Evolutionary conservation across 257 asterid genomes (phyloP).

Genomic region (Nicotiana noctiflora): DNA sequence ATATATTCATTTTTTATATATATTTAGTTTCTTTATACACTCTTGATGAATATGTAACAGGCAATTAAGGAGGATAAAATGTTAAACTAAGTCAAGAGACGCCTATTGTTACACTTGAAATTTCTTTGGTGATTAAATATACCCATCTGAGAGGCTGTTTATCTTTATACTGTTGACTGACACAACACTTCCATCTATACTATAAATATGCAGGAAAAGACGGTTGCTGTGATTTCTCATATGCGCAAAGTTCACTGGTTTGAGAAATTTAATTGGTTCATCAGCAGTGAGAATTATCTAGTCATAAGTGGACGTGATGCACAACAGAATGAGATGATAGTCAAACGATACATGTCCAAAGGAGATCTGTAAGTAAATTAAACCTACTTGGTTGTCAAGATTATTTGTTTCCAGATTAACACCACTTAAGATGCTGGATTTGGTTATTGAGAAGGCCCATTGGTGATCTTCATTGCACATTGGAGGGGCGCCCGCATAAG

Average conservation of each 20-base stretch:
- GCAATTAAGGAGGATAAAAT: not conserved
- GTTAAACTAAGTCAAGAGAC: too few species aligned
- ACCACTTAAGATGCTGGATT: not conserved
- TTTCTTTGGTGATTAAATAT: not conserved
- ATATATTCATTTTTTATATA: not conserved
- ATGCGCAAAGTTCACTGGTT: conserved; percentile 99
- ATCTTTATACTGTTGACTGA: not conserved
- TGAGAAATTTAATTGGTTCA: conserved; percentile 98
- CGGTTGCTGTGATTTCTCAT: conserved; percentile 89
- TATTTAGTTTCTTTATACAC: not conserved
- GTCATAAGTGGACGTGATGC: conserved; percentile 97
- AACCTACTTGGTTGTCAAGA: not conserved
- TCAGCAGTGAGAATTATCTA: conserved; percentile 97
- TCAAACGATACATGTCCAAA: conserved; percentile 94
- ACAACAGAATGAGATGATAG: conserved; percentile 98
- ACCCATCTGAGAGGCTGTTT: not conserved
- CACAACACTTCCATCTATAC: not conserved
- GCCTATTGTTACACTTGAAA: not conserved
- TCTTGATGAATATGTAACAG: not conserved
- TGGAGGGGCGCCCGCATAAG: too few species aligned
- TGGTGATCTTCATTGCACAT: too few species aligned
- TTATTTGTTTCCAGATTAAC: not conserved
- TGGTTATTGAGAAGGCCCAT: too few species aligned
- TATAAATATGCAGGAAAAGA: conserved; percentile 63
- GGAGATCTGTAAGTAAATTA: conserved; percentile 84